phyloP scores from a whole-genome alignment of 345 rosid genomes.

The Pistacia atlantica region DNA sequence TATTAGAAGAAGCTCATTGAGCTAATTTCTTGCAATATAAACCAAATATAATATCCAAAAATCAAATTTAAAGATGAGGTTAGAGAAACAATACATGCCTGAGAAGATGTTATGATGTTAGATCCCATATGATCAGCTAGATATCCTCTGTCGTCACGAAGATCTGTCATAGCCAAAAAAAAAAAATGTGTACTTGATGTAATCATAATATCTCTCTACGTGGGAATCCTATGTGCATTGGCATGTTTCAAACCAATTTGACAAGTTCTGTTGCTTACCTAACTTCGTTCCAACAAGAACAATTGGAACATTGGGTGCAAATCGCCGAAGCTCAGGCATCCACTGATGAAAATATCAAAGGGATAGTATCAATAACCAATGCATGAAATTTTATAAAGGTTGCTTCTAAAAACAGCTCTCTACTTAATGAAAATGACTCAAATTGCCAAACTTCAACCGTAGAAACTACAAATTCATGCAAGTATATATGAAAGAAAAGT shows the following conservation, averaged over 20 bases:
- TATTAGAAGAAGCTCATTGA: constrained; percentile 10
- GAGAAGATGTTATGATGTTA: constrained; percentile 69
- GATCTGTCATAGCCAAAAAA: constrained; percentile 50
- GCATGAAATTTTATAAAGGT: neutral
- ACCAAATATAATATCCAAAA: neutral
- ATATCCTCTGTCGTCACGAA: constrained; percentile 78
- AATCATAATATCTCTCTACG: neutral
- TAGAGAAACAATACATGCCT: constrained; percentile 39
- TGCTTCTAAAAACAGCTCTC: neutral
- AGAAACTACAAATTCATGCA: neutral
- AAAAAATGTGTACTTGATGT: neutral
- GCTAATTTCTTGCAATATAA: neutral
- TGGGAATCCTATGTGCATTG: neutral
- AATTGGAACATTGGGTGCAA: constrained; percentile 94
- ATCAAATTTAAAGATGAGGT: neutral
- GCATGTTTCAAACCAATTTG: neutral
- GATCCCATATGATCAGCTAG: constrained; percentile 65
- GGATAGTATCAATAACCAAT: constrained; percentile 11
- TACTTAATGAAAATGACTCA: constrained; percentile 12
- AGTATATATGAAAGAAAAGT: neutral
- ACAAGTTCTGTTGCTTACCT: constrained; percentile 46
- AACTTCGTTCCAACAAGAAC: constrained; percentile 97
- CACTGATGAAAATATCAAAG: constrained; percentile 55
- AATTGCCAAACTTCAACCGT: constrained; percentile 2
- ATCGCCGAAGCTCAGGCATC: constrained; percentile 98